phyloP scores from a whole-genome alignment of 768 basidiomycete species.

The Mycena maculata region DNA sequence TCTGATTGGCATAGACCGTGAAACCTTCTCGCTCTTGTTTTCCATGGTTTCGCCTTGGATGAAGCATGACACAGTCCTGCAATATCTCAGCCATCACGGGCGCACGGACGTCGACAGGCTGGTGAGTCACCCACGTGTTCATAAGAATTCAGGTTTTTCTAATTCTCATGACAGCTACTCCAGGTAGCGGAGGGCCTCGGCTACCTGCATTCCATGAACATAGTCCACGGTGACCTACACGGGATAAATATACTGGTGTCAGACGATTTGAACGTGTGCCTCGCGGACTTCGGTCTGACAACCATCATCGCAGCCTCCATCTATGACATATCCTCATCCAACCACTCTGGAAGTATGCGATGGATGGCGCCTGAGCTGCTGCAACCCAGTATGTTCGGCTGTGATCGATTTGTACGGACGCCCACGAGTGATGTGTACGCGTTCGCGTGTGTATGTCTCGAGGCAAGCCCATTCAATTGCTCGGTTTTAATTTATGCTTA shows the following conservation, averaged over 20 bases:
- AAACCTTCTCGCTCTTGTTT: slow-evolving; percentile 37
- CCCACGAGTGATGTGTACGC: background rate
- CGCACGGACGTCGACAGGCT: slow-evolving; percentile 35
- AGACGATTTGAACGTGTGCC: slow-evolving; percentile 3
- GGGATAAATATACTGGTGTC: slow-evolving; percentile 8
- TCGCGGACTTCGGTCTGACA: slow-evolving; percentile 12
- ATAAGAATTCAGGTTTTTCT: background rate
- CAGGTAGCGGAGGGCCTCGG: slow-evolving; percentile 3
- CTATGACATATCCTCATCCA: background rate
- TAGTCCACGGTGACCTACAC: slow-evolving; percentile 10
- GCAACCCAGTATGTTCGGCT: background rate
- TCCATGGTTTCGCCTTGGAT: slow-evolving; percentile 49
- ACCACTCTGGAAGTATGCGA: background rate
- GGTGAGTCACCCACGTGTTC: slow-evolving; percentile 2
- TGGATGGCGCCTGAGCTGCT: slow-evolving; percentile 16
- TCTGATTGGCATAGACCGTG: slow-evolving; percentile 44
- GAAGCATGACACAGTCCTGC: slow-evolving; percentile 40
- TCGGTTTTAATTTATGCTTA: background rate
- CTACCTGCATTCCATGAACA: slow-evolving; percentile 4
- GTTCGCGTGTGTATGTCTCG: slow-evolving; percentile 5
- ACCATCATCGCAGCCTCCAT: background rate
- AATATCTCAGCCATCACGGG: slow-evolving; percentile 37
- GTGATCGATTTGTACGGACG: slow-evolving; percentile 2
- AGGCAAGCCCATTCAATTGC: background rate
- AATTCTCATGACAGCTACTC: background rate